Evolutionary conservation across 495 filamentous ascomycete species (phyloP).

Genomic region (Apodospora peruviana): DNA sequence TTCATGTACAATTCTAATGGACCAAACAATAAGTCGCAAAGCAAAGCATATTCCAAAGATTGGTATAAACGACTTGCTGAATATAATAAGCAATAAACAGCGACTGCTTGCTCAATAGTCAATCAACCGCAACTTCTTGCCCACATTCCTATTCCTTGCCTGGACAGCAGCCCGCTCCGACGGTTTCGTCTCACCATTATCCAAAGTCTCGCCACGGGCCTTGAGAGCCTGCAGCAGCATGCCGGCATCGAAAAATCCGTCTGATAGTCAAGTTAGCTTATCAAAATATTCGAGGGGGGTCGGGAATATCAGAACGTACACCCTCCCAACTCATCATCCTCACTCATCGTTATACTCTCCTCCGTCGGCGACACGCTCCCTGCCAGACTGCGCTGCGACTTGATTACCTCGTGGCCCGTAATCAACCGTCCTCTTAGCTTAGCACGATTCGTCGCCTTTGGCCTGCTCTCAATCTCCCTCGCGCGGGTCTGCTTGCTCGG

Average conservation of each 20-base stretch:
- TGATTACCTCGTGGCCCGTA: constrained; percentile 34
- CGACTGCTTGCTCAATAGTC: too few relatives aligned
- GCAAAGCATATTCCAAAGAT: neutral
- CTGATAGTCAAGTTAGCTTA: too few relatives aligned
- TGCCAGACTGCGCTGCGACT: constrained; percentile 30
- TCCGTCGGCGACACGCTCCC: constrained; percentile 47
- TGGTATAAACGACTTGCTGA: too few relatives aligned
- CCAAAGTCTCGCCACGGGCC: constrained; percentile 40
- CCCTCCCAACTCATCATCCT: constrained; percentile 86
- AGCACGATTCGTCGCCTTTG: constrained; percentile 20
- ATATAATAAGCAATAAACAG: neutral
- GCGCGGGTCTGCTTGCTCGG: constrained; percentile 29
- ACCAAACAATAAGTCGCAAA: neutral
- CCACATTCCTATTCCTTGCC: constrained; percentile 59
- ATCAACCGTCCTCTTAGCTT: constrained; percentile 57
- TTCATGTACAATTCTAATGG: too few relatives aligned
- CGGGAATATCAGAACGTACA: constrained; percentile 56
- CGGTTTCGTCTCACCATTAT: constrained; percentile 36
- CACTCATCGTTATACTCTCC: constrained; percentile 60
- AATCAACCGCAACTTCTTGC: constrained; percentile 70
- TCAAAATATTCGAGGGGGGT: too few relatives aligned
- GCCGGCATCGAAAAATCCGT: constrained; percentile 94
- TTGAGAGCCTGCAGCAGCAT: constrained; percentile 88
- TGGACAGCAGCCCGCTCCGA: constrained; percentile 43
- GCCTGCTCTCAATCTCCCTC: constrained; percentile 37